A percentile compares a stretch with the other conserved stretches of the same genome.
These are phyloP conservation scores for Aspergillus pseudoterreus DNA, from an alignment of 2,329 filamentous ascomycete species.

Conservation along the genomic window DNA sequence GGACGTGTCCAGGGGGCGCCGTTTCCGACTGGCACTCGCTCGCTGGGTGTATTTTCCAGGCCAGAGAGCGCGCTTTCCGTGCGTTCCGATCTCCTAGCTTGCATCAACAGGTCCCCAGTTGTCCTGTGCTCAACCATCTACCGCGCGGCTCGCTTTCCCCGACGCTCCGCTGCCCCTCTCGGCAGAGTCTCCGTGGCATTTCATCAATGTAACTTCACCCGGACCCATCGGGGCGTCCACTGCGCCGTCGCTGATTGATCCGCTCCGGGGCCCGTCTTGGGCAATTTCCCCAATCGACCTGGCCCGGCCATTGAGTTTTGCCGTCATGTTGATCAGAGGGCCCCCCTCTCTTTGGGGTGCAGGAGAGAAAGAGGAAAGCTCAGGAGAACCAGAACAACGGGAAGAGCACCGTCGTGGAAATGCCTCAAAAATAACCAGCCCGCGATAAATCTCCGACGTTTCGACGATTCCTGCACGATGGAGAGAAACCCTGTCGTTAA, in stretches of 20 bases:
- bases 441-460: background rate
- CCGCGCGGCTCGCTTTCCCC: constrained; percentile 1
- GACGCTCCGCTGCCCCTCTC: background rate
- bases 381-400: too few relatives aligned
- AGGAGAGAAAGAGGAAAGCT: too few relatives aligned
- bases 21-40: background rate
- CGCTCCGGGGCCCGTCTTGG: too few relatives aligned
- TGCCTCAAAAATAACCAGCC: background rate
- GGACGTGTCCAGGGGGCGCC: constrained; percentile 9
- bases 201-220: background rate
- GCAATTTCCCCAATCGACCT: background rate
- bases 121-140: background rate
- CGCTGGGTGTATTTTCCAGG: background rate
- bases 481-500: background rate
- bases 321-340: background rate
- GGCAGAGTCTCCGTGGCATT: background rate
- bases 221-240: too few relatives aligned
- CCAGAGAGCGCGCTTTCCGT: background rate
- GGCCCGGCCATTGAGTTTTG: background rate
- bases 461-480: background rate
- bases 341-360: too few relatives aligned
- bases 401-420: background rate
- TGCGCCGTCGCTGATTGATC: too few relatives aligned
- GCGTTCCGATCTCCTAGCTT: background rate
- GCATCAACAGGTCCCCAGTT: background rate